Evolutionary conservation across 2,329 filamentous ascomycete species (phyloP), one percentile per base, ranked within the genome.

Genomic region (Penicillium griseofulvum): DNA sequence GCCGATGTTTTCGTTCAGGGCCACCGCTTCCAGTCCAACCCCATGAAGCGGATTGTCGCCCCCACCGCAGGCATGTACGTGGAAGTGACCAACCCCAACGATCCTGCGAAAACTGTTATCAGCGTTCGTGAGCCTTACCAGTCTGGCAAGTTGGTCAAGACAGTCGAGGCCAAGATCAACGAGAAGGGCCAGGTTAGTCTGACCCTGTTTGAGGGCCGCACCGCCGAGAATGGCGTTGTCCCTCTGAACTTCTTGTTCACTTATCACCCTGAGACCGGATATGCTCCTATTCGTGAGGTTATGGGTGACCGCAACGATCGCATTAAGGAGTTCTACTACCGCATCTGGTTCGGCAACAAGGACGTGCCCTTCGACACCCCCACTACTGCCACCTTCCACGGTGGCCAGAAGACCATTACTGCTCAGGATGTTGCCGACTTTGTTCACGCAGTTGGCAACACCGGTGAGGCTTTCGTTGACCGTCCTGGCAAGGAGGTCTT

Each of bases 291-390:
- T 64, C 88, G 88, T 58, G 94, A 99, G 75, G 89, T 97, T 60
- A 99, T 99, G 94, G 85, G 91, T 34, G 88, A 85, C 52, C 91
- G 94, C 70, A 99, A 99, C 72, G 93, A 99, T 71, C 89, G 91
- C 62, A 97, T 99, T 81, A 99, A 99, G 81, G 90, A 96, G 75
- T 99, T 99, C 74, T 99, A 99, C 82, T 99, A 96, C 86, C 87
- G 87, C 65, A 87, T 95, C 63, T 99, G 94, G 94, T 99, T 99
- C 67, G 94, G 91, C 39, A 83, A 92, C 57, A 92, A 96, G 68
- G 76, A 82, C 41, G 82, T 95, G 48, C 87, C 95, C 52, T 89
- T 97, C 52, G 88, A 97, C 67, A 87, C 89, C 16, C 82, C 90
- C 34, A 89, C 96, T 49, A 92, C 90, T 6, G 88, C 90, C 70